Base-by-base conservation (phyloP, 305 asterid genomes). In the Rubia tinctorum region DNA sequence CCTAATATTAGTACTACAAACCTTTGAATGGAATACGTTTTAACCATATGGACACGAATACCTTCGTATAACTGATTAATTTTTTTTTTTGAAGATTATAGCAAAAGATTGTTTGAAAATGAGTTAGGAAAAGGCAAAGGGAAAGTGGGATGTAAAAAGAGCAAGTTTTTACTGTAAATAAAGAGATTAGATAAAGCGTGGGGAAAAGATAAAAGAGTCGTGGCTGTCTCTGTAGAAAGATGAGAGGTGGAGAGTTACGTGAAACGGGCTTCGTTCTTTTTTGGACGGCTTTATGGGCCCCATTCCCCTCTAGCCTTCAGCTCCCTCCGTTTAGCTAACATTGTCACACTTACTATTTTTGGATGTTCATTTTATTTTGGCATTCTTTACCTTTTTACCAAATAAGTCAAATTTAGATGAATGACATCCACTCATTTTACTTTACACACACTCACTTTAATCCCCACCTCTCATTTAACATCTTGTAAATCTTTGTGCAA, bases 241-340 rank as follows among this genome's bases (percentile, higher is more conserved):
- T 34, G 65, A 67, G 72, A 14, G 68, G 64, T 40, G 58, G 63
- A 44, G 66, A 62, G 76, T 43, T 72, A 39, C 11, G 74, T 25
- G 44, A 75, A 72, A 63, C 73, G 71, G 80, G 68, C 49, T 76
- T 25, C 66, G 71, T 42, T 73, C 65, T n/a, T 69, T 74, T 72
- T 62, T 39, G 79, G 79, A 71, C 61, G 72, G 76, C 72, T 59
- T 27, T 71, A 44, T 74, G 82, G 71, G 60, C 71, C 42, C 17
- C 42, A 10, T 0, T 4, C 81, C 81, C 79, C 60, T 34, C 72
- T 3, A 60, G 71, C 69, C 73, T 77, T 34, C 51, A n/a, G n/a
- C 30, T 27, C 2, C 30, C 30, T 27, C 30, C 30, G 30, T 27
- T 27, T 2, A 27, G 30, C 30, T 27, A 27, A 27, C 30, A 27